Conservation (phyloP, 495 filamentous ascomycete species). For the Lentithecium fluviatile region DNA sequence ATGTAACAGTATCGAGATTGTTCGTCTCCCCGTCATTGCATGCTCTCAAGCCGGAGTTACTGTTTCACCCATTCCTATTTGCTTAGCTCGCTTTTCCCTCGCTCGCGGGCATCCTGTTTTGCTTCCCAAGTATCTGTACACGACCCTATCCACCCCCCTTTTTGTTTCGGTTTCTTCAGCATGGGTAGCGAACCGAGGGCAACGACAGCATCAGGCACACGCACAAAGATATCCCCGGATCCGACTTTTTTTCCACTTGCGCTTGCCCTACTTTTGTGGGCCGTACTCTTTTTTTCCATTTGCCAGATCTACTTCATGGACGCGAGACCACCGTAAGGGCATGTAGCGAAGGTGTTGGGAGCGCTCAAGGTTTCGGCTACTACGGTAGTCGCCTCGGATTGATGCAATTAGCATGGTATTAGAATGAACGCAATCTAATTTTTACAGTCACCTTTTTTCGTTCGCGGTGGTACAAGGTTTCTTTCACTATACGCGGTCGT, state of each 20-base stretch:
- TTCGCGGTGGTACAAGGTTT: too few relatives aligned
- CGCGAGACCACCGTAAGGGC: not conserved
- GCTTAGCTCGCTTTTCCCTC: not conserved
- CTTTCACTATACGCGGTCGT: too few relatives aligned
- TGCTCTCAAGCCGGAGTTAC: constrained; percentile 11
- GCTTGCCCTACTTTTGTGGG: not conserved
- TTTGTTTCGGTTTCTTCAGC: not conserved
- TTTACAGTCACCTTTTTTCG: too few relatives aligned
- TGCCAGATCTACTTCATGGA: not conserved
- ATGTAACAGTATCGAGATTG: not conserved
- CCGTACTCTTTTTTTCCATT: not conserved
- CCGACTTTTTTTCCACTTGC: not conserved
- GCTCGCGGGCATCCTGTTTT: not conserved
- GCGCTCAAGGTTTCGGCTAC: not conserved
- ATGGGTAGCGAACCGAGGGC: not conserved
- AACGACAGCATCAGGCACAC: constrained; percentile 17
- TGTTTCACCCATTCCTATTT: too few relatives aligned
- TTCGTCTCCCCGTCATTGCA: not conserved
- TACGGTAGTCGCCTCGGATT: not conserved
- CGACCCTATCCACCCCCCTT: not conserved
- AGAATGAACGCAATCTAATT: not conserved
- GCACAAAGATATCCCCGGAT: constrained; percentile 19
- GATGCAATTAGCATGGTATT: constrained; percentile 1
- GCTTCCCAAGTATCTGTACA: not conserved
- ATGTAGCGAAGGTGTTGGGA: not conserved